Percentiles rank a stretch among this genome's conserved stretches.
These are phyloP conservation scores for Aspergillus calidoustus DNA, from an alignment of 2,329 filamentous ascomycete species.

Conservation along the genomic window DNA sequence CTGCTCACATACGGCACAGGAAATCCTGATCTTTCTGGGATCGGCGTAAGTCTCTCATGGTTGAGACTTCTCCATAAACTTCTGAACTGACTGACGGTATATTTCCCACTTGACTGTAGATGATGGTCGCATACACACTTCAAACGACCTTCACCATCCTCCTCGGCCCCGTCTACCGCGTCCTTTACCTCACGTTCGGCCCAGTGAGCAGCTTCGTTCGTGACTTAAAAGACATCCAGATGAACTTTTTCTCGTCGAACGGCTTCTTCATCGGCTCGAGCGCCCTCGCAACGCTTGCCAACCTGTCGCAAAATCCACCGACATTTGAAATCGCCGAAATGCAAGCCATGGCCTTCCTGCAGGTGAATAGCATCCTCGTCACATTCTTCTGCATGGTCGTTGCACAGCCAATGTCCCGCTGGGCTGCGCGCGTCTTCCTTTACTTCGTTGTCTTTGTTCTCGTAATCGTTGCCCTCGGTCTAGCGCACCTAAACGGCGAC, in stretches of 20 bases:
- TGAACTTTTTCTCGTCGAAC: slow-evolving; percentile 16
- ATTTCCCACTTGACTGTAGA: not conserved
- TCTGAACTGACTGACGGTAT: not conserved
- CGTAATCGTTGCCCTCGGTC: slow-evolving; percentile 4
- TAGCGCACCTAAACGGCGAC: slow-evolving; percentile 2
- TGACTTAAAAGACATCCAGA: slow-evolving; percentile 10
- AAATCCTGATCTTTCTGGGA: slow-evolving; percentile 16
- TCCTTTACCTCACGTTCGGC: slow-evolving; percentile 6
- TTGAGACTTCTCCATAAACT: not conserved
- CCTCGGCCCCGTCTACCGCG: slow-evolving; percentile 8
- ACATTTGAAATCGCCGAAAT: slow-evolving; percentile 17
- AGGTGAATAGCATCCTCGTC: slow-evolving; percentile 14
- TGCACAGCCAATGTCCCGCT: slow-evolving; percentile 11
- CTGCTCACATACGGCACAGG: slow-evolving; percentile 14
- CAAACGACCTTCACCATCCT: slow-evolving; percentile 12
- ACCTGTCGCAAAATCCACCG: slow-evolving; percentile 12
- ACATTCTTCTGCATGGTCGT: slow-evolving; percentile 16
- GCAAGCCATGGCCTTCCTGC: slow-evolving; percentile 16
- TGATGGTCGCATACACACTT: slow-evolving; percentile 14
- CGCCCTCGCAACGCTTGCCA: slow-evolving; percentile 11
- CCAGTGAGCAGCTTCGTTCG: not conserved
- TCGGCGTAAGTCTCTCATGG: slow-evolving; percentile 7
- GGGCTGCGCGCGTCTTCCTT: slow-evolving; percentile 10
- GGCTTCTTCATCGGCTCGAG: slow-evolving; percentile 14
- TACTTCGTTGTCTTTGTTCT: slow-evolving; percentile 11